phyloP scores from a whole-genome alignment of 805 yeast species.

The Saccharomycopsis babjevae region DNA sequence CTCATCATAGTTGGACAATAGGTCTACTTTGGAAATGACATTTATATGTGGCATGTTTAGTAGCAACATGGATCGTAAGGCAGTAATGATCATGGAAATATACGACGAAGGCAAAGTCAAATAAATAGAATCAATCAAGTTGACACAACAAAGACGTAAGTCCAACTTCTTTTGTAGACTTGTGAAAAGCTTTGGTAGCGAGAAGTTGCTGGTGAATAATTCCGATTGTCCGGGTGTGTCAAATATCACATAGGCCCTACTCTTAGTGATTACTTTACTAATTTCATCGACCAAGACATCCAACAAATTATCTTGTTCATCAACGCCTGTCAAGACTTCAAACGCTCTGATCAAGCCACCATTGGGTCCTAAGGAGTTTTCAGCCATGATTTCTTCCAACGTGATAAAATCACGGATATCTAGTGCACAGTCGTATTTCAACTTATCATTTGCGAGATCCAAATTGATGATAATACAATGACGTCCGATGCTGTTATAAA shows the following conservation, averaged over 20 bases:
- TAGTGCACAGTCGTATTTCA: constrained; percentile 44
- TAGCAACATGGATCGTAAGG: constrained; percentile 87
- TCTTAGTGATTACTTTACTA: constrained; percentile 42
- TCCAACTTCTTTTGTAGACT: constrained; percentile 52
- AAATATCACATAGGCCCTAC: constrained; percentile 58
- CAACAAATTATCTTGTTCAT: constrained; percentile 39
- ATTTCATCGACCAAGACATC: constrained; percentile 51
- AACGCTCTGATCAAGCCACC: constrained; percentile 89
- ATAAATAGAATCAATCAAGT: constrained; percentile 73
- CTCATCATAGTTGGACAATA: constrained; percentile 64
- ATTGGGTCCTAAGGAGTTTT: constrained; percentile 47
- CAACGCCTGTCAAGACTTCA: constrained; percentile 35
- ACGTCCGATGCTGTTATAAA: constrained; percentile 88
- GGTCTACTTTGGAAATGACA: constrained; percentile 85
- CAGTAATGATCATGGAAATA: constrained; percentile 66
- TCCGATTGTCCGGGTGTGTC: constrained; percentile 98
- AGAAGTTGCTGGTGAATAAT: constrained; percentile 79
- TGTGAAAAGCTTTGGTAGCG: constrained; percentile 59
- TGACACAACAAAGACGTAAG: constrained; percentile 73
- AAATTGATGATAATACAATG: constrained; percentile 67
- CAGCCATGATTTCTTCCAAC: constrained; percentile 50
- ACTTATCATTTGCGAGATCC: constrained; percentile 38
- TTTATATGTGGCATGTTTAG: constrained; percentile 88
- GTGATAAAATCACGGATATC: constrained; percentile 50
- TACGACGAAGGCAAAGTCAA: constrained; percentile 84